These are phyloP conservation scores for Termitomyces sp. DNA, from an alignment of 768 basidiomycete species.

Conservation along the genomic window DNA sequence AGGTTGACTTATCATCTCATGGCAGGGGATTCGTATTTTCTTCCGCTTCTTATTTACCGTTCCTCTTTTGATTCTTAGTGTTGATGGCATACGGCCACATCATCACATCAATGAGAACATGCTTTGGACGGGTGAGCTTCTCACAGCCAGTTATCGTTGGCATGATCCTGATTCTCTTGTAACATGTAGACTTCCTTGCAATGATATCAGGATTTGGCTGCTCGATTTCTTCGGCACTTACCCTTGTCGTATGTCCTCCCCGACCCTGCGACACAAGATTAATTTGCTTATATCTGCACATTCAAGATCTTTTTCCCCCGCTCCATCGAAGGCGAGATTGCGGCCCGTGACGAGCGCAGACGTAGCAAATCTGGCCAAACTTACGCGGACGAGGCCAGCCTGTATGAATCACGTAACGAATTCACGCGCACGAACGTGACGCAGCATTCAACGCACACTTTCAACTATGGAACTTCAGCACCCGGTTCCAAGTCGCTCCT, in stretches of 20 bases:
- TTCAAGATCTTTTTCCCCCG: conserved; percentile 84
- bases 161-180: conserved; percentile 4
- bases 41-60: conserved; percentile 74
- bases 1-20: conserved; percentile 2
- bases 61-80: conserved; percentile 62
- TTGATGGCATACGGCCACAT: conserved; percentile 66
- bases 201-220: conserved; percentile 60
- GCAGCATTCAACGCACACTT: conserved; percentile 15
- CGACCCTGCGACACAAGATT: not conserved
- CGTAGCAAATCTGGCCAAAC: conserved; percentile 27
- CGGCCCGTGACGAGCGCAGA: conserved; percentile 45
- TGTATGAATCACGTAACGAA: conserved; percentile 23
- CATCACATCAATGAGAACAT: conserved; percentile 63
- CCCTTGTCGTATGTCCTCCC: conserved; percentile 55
- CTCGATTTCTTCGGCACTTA: conserved; percentile 68
- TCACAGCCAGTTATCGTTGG: not conserved
- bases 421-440: conserved; percentile 17
- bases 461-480: conserved; percentile 14
- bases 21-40: conserved; percentile 63
- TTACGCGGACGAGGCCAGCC: conserved; percentile 14
- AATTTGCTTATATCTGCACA: not conserved
- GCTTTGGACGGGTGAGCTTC: conserved; percentile 45
- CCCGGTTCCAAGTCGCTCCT: conserved; percentile 28
- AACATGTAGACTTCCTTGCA: conserved; percentile 51
- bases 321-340: conserved; percentile 65